These are phyloP conservation scores for Russula sp. DNA, from an alignment of 768 basidiomycete species.

Conservation along the genomic window DNA sequence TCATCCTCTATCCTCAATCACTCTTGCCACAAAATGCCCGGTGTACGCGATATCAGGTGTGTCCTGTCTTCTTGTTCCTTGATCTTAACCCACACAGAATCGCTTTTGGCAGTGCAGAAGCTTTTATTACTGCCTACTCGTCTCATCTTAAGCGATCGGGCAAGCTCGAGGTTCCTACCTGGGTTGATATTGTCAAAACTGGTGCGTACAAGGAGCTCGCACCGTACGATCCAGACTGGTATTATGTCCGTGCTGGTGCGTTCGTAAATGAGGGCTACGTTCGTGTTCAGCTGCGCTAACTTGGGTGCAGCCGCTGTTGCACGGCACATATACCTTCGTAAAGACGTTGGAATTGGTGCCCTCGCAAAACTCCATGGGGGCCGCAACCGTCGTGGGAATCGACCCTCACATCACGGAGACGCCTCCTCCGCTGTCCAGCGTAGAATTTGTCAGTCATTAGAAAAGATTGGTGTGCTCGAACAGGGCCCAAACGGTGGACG, in stretches of 20 bases:
- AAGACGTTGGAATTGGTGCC: slow-evolving; percentile 91
- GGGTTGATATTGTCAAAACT: slow-evolving; percentile 99
- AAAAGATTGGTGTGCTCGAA: slow-evolving; percentile 98
- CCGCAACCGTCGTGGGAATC: slow-evolving; percentile 91
- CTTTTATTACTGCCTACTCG: slow-evolving; percentile 90
- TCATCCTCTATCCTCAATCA: neutral
- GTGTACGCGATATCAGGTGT: slow-evolving; percentile 43
- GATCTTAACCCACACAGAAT: neutral
- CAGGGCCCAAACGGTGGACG: slow-evolving; percentile 90
- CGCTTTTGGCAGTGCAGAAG: slow-evolving; percentile 62
- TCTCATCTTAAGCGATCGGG: slow-evolving; percentile 97
- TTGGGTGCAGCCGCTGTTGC: slow-evolving; percentile 77
- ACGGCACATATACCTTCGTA: slow-evolving; percentile 99
- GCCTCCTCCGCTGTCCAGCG: slow-evolving; percentile 87
- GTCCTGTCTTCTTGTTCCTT: slow-evolving; percentile 20
- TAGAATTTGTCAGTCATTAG: slow-evolving; percentile 92
- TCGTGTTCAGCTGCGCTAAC: neutral
- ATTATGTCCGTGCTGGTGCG: slow-evolving; percentile 95
- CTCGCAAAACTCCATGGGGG: slow-evolving; percentile 96
- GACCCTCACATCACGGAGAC: slow-evolving; percentile 90
- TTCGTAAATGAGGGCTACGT: slow-evolving; percentile 20
- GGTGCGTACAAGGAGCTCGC: slow-evolving; percentile 97
- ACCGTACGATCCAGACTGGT: slow-evolving; percentile 99
- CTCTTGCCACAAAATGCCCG: slow-evolving; percentile 36
- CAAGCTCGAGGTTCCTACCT: slow-evolving; percentile 97